Evolutionary conservation across 2,329 filamentous ascomycete species (phyloP).

Genomic region (Claviceps africana): DNA sequence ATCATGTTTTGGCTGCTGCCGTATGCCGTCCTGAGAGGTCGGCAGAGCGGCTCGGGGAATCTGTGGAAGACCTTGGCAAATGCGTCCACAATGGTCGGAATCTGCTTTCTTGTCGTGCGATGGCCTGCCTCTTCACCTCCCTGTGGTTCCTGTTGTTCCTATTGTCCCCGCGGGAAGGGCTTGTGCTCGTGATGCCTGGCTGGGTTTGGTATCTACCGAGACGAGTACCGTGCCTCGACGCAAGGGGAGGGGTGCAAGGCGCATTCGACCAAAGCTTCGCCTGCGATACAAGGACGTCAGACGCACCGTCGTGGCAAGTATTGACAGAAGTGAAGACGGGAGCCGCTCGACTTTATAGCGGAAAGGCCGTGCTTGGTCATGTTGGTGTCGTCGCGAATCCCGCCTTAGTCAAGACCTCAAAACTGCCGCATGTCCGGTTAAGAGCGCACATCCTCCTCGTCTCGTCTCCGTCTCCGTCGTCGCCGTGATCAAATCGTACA

Average conservation of each 20-base stretch:
- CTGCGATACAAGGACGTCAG: not conserved
- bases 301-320: not conserved
- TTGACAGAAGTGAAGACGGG: not conserved
- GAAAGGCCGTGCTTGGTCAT: not conserved
- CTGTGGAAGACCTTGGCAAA: not conserved
- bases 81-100: not conserved
- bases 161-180: not conserved
- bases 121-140: not conserved
- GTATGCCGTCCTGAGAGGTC: not conserved
- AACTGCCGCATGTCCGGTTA: not conserved
- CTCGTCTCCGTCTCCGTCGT: not conserved
- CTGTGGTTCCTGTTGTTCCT: no score
- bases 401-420: not conserved
- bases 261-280: not conserved
- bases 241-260: not conserved
- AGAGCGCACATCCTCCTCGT: no score
- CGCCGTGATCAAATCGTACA: not conserved
- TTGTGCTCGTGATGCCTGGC: not conserved
- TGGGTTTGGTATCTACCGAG: not conserved
- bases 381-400: not conserved
- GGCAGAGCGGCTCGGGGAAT: not conserved
- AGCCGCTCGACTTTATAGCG: not conserved
- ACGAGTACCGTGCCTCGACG: no score
- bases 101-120: not conserved
- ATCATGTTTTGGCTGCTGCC: not conserved